These are phyloP conservation scores for Mortierella sp. DNA, from an alignment of 371 early-diverging fungal genomes.

Conservation along the genomic window DNA sequence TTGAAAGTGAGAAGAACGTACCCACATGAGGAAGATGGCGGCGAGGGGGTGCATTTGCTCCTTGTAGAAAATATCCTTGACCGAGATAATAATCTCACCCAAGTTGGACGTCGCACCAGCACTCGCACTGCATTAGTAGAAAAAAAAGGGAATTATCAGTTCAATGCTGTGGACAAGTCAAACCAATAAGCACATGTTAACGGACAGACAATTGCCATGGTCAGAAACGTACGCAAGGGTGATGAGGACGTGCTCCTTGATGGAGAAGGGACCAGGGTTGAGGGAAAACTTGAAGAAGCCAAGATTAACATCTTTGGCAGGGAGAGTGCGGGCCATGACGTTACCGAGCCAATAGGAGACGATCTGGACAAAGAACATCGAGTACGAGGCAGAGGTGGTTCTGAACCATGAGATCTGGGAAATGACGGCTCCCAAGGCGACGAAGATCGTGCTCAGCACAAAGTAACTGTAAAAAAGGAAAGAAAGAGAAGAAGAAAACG, in stretches of 20 bases:
- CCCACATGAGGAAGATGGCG: slow-evolving; percentile 58
- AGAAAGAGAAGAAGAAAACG: neutral
- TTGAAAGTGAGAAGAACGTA: slow-evolving; percentile 5
- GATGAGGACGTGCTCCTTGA: slow-evolving; percentile 62
- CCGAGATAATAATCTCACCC: slow-evolving; percentile 58
- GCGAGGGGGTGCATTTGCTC: slow-evolving; percentile 58
- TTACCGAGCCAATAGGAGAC: slow-evolving; percentile 56
- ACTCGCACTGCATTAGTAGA: slow-evolving; percentile 40
- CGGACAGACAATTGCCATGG: neutral
- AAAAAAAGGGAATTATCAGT: neutral
- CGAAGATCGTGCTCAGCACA: slow-evolving; percentile 52
- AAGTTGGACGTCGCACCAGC: slow-evolving; percentile 58
- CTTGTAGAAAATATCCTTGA: slow-evolving; percentile 57
- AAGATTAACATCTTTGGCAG: slow-evolving; percentile 44
- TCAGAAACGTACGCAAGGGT: slow-evolving; percentile 47
- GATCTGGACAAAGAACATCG: slow-evolving; percentile 60
- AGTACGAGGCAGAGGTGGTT: slow-evolving; percentile 56
- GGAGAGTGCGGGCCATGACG: slow-evolving; percentile 50
- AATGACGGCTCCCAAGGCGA: slow-evolving; percentile 54
- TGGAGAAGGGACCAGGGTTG: slow-evolving; percentile 61
- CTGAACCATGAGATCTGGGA: slow-evolving; percentile 59
- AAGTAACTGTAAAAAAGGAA: slow-evolving; percentile 42
- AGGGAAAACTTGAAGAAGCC: slow-evolving; percentile 55
- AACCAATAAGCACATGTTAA: neutral
- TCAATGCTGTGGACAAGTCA: neutral